Base-by-base conservation (phyloP, 176 grass and related monocot species). In the Microstegium vimineum region DNA sequence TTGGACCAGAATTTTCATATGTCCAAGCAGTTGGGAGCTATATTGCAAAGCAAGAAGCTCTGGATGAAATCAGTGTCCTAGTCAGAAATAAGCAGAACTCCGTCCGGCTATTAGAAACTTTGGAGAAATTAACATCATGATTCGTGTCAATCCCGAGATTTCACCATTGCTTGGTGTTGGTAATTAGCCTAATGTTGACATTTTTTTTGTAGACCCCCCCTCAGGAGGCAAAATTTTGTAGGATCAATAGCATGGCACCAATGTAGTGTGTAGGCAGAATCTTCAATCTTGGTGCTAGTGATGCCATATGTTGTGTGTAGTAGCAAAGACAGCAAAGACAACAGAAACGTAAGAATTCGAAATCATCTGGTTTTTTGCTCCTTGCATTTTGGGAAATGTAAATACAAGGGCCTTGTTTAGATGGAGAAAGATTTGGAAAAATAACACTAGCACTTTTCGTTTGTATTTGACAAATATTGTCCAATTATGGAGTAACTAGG, bases 1-100 rank as follows among this genome's bases (percentile, higher is more conserved):
- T 87, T 82, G 92, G 87, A 1, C 87, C 89, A 0, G 57, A 84
- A 49, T 91, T 89, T 40, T 56, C 54, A n/a, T 94, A 89, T 22
- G 82, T 91, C 43, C 71, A 85, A 91, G 87, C 89, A 32, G 87
- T 52, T 37, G 52, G 32, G n/a, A 26, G 56, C 25, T 83, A 86
- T 61, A 69, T 94, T 72, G 30, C 20, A 35, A 42, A 82, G 51
- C 81, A 89, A 67, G 36, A 72, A 18, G 73, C 75, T n/a, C 62
- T 16, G 22, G 74, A 80, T 26, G 81, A 76, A 37, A 26, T 87
- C 1, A 5, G 23, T 30, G 33, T 89, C 8, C 73, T 94, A 15
- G 71, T 38, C 1, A 71, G 28, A n/a, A 88, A 91, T 71, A 84
- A 82, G 74, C 75, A 82, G 26, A 87, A 76, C 45, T 82, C 87